Conservation (phyloP, 345 rosid species). For the Excoecaria cochinchinensis region DNA sequence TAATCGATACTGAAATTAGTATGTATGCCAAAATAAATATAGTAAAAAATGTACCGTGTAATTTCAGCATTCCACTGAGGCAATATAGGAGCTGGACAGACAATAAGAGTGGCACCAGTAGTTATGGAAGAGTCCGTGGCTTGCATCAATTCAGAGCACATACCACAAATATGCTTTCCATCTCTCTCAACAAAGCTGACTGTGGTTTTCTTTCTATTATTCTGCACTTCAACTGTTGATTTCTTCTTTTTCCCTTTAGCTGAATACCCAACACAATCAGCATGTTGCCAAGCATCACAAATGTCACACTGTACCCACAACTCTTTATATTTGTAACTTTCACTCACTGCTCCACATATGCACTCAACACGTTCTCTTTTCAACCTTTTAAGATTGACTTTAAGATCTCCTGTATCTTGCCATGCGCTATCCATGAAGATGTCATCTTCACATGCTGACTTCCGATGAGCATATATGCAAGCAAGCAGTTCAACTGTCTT, state of each 20-base stretch:
- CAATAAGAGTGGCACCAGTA: constrained; percentile 88
- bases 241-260: constrained; percentile 56
- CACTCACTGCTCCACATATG: constrained; percentile 91
- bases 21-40: constrained; percentile 6
- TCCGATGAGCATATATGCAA: constrained; percentile 71
- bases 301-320: constrained; percentile 95
- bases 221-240: constrained; percentile 34
- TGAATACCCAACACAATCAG: constrained; percentile 93
- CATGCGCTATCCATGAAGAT: constrained; percentile 21
- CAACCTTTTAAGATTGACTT: constrained; percentile 52
- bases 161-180: constrained; percentile 69
- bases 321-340: constrained; percentile 71
- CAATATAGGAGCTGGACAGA: constrained; percentile 95
- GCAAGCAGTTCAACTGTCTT: constrained; percentile 97
- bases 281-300: constrained; percentile 99
- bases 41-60: constrained; percentile 52
- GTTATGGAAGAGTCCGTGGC: constrained; percentile 75
- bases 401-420: constrained; percentile 35
- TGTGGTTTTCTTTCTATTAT: constrained; percentile 51
- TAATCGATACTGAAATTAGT: constrained; percentile 14
- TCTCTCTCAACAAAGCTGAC: constrained; percentile 55
- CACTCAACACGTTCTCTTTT: constrained; percentile 94
- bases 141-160: constrained; percentile 74
- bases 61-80: constrained; percentile 95
- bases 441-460: constrained; percentile 45